phyloP scores from a whole-genome alignment of 768 basidiomycete species.

The Megacollybia marginata region DNA sequence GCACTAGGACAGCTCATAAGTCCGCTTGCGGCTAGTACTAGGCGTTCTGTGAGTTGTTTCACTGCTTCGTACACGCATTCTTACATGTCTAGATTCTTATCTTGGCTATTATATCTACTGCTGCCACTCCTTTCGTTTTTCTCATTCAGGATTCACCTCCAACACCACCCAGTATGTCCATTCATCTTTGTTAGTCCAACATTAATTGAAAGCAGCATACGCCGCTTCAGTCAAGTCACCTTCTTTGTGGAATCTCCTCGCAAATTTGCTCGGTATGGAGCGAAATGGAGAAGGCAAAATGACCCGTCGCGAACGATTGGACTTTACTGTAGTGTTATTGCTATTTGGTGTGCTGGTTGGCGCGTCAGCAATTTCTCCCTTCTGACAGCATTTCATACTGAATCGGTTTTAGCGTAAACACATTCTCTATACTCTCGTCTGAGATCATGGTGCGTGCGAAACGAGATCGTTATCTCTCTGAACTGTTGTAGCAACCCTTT shows the following conservation, averaged over 20 bases:
- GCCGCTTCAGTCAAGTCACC: constrained; percentile 56
- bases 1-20: constrained; percentile 70
- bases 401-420: constrained; percentile 36
- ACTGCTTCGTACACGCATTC: not conserved
- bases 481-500: constrained; percentile 45
- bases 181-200: constrained; percentile 1
- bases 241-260: constrained; percentile 44
- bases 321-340: constrained; percentile 53
- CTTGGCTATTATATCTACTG: constrained; percentile 66
- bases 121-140: constrained; percentile 47
- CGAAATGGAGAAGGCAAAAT: constrained; percentile 43
- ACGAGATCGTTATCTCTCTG: not conserved
- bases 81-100: constrained; percentile 47
- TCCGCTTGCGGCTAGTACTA: constrained; percentile 46
- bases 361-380: constrained; percentile 35
- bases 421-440: constrained; percentile 58
- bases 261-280: constrained; percentile 42
- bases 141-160: constrained; percentile 59
- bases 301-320: constrained; percentile 57
- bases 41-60: constrained; percentile 45
- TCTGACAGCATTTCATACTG: not conserved
- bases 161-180: constrained; percentile 63
- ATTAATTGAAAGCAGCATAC: constrained; percentile 38
- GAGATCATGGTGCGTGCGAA: constrained; percentile 49
- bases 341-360: constrained; percentile 63